Conservation (phyloP, 2,329 filamentous ascomycete species). For the Metarhizium rileyi region DNA sequence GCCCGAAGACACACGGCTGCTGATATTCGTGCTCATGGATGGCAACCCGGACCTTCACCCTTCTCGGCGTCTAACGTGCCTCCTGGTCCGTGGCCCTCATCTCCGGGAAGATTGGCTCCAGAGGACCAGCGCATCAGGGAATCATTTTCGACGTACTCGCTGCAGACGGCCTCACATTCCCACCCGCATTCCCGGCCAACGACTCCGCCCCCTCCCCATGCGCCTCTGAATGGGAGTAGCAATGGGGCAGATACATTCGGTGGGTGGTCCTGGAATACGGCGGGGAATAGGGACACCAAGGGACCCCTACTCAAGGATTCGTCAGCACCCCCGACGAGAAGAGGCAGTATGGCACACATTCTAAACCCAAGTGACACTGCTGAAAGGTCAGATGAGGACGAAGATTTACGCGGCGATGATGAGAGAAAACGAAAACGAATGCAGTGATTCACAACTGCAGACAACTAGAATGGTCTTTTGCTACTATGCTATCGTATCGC, state of each 20-base stretch:
- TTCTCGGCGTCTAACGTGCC: conserved; percentile 49
- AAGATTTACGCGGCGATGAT: conserved; percentile 44
- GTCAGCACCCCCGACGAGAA: conserved; percentile 45
- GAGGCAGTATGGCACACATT: conserved; percentile 54
- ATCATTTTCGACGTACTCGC: conserved; percentile 45
- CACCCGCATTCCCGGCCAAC: conserved; percentile 41
- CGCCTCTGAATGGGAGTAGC: conserved; percentile 30
- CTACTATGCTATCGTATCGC: background rate
- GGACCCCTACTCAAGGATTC: conserved; percentile 42
- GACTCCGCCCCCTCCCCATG: conserved; percentile 39
- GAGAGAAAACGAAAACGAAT: conserved; percentile 54
- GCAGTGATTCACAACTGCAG: conserved; percentile 22
- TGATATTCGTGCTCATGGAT: conserved; percentile 84
- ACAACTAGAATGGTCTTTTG: background rate
- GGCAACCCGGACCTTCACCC: conserved; percentile 55
- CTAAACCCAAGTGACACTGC: conserved; percentile 49
- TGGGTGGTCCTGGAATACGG: conserved; percentile 47
- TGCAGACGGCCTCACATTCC: conserved; percentile 32
- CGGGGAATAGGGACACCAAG: conserved; percentile 37
- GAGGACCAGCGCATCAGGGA: conserved; percentile 49
- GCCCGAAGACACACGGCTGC: conserved; percentile 85
- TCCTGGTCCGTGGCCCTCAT: conserved; percentile 43
- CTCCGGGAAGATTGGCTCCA: conserved; percentile 37
- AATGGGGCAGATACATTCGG: conserved; percentile 36
- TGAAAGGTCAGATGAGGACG: conserved; percentile 47